Base-by-base conservation (phyloP, 2,329 filamentous ascomycete genomes). In the Fusarium sp. region DNA sequence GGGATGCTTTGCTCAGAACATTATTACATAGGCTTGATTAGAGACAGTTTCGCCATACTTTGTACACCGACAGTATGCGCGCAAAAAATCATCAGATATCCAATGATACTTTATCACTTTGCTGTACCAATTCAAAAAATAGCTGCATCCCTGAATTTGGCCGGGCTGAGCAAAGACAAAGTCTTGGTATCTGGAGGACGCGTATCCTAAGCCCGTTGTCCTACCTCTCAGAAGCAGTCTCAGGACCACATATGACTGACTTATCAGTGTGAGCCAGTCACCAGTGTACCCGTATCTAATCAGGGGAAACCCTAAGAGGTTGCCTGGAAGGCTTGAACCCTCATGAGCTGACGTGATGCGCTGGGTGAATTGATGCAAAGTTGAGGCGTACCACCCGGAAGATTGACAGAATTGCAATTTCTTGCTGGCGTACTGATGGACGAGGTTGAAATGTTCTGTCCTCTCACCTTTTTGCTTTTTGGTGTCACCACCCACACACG, bases 311-410 rank as follows among this genome's bases (percentile, higher is more conserved):
- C 44, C 41, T 29, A 39, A 62, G 31, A 41, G n/a, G 46, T 35
- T 41, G 44, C 49, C 18, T 25, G 29, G 29, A 51, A 67, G 67
- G 45, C 57, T 37, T 46, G 64, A 70, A 70, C 61, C 65, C 48
- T 55, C 42, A 44, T 27, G 56, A 27, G 70, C 70, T 73, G 70
- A 73, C 70, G 66, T 73, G 70, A 73, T 73, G 61, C 45, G 58
- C n/a, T 66, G 54, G 45, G 42, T 51, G 31, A 19, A 31, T 54
- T 63, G 45, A 25, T 66, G 45, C 18, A 38, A 55, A 49, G 25
- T 45, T 57, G 65, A 73, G 55, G 66, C 61, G 70, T 73, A 41
- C 70, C 58, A 67, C 61, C 63, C 58, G 48, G 25, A 38, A 25
- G 25, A 25, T 44, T 51, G 44, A 23, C 25, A 48, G n/a, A n/a